Base-by-base conservation (phyloP, 257 asterid species). In the Buddleja alternifolia region DNA sequence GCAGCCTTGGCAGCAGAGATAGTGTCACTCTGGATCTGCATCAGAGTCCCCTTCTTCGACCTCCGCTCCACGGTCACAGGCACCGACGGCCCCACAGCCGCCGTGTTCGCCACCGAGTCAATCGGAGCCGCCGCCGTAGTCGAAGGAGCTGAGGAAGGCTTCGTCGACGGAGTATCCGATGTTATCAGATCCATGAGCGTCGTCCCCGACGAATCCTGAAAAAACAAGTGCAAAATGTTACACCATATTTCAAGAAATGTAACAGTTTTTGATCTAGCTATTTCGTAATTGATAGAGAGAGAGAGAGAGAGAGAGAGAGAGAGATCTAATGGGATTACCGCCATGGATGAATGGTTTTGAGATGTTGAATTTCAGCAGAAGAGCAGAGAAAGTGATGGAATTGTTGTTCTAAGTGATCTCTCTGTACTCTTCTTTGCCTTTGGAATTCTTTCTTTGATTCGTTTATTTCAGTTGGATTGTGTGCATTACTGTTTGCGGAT, bases 21-120 rank as follows among this genome's bases (percentile, higher is more conserved):
- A 45, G 96, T 94, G 81, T 91, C 97, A 66, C 95, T 91, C 77
- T 91, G 99, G 96, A 94, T 91, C 93, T 94, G 97, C 97, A 94
- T 76, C 47, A 94, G 78, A 60, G 94, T 87, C 74, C 90, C 95
- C 81, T 73, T 94, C 93, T 84, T 94, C 52, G 96, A 80, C 86
- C 73, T 94, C 88, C 88, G 88, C 78, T 94, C 99, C 58, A 68
- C 83, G 74, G 55, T 73, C 69, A 79, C 67, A 10, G 94, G 96
- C 67, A 84, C 77, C 45, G 93, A 81, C 20, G 88, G 70, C 34
- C 82, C 79, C 25, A 70, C 59, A 10, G 81, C 39, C 6, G 80
- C 56, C 15, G 75, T 15, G 54, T 37, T 68, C 29, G 67, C 58
- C 40, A 87, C 40, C 46, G 93, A 66, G 45, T 83, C 92, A 21